Evolutionary conservation across 1,284 basidiomycete species (phyloP).

Genomic region (Cutaneotrichosporon sp.): DNA sequence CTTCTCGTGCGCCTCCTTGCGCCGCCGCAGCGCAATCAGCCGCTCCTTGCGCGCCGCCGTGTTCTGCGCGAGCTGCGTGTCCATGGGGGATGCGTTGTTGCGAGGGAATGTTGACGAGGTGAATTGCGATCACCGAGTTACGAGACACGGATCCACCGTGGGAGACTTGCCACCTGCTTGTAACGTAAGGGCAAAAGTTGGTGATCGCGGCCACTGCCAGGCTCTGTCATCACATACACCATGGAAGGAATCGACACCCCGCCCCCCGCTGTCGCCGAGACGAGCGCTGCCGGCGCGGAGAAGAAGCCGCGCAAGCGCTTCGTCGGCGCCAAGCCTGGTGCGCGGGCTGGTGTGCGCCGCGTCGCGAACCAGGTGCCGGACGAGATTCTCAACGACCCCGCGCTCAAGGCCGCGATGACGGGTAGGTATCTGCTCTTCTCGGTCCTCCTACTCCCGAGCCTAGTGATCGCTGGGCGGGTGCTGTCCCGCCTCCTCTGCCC

Average conservation of each 20-base stretch:
- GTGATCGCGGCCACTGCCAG: no score
- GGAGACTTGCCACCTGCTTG: slow-evolving; percentile 24
- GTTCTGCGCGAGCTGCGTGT: slow-evolving; percentile 78
- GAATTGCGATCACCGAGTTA: slow-evolving; percentile 1
- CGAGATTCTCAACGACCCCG: slow-evolving; percentile 53
- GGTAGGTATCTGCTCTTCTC: slow-evolving; percentile 29
- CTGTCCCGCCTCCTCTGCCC: no score
- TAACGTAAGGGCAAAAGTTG: slow-evolving; percentile 22
- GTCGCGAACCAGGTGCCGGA: slow-evolving; percentile 54
- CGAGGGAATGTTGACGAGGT: no score
- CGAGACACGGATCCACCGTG: slow-evolving; percentile 36
- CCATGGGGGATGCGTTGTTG: slow-evolving; percentile 40
- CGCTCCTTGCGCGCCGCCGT: slow-evolving; percentile 84
- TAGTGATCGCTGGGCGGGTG: no score
- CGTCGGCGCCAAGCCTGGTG: slow-evolving; percentile 35
- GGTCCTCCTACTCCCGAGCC: no score
- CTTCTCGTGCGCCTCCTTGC: slow-evolving; percentile 66
- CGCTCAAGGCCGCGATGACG: slow-evolving; percentile 50
- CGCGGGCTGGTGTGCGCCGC: slow-evolving; percentile 32
- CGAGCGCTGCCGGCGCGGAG: slow-evolving; percentile 21
- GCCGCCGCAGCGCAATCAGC: slow-evolving; percentile 73
- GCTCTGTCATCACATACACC: neutral
- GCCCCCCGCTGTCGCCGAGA: neutral
- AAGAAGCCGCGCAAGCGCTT: slow-evolving; percentile 47
- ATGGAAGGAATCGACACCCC: neutral